Base-by-base conservation (phyloP, 192 early-diverging fungal species). In the Diversispora eburnea region DNA sequence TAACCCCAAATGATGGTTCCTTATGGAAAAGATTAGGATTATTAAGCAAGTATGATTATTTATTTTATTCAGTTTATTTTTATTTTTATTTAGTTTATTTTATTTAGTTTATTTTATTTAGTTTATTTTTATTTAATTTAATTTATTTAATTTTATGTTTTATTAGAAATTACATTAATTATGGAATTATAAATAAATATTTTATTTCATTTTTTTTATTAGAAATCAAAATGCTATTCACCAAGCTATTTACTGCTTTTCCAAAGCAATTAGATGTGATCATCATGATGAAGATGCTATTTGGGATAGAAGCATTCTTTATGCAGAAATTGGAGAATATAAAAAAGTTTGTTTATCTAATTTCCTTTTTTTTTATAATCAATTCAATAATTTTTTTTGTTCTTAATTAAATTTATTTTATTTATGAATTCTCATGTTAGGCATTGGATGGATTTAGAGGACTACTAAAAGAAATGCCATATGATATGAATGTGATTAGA, bases 241-340 rank as follows among this genome's bases (percentile, higher is more conserved):
- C 33, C 93, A 97, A 74, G 94, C 93, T 4, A 77, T 97, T 15
- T 96, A 96, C 77, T 97, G 93, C 77, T 88, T 89, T 49, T 77
- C 81, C 8, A 88, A 91, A 57, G 88, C 93, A 3, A 84, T 91
- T 5, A 52, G 70, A 1, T 85, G 87, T 5, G 87, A 94, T 59
- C 87, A 87, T 41, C 76, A 57, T 3, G 87, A 97, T 77, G 75
- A 81, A 39, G 86, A 91, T 60, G 81, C 92, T 6, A 84, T 91
- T 61, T 86, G 83, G 86, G 88, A 91, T 67, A 85, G 89, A 41
- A 79, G 92, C 5, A 82, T 82, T 47, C 78, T 95, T 8, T 83
- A 91, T 64, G 80, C 86, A 43, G 81, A 89, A 15, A 76, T 82
- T 43, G 79, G 79, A 0, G 74, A 89, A 74, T 68, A 75, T 5